Evolutionary conservation across 2,329 filamentous ascomycete genomes (phyloP).

Genomic region (Chrysoporthe austroafricana): DNA sequence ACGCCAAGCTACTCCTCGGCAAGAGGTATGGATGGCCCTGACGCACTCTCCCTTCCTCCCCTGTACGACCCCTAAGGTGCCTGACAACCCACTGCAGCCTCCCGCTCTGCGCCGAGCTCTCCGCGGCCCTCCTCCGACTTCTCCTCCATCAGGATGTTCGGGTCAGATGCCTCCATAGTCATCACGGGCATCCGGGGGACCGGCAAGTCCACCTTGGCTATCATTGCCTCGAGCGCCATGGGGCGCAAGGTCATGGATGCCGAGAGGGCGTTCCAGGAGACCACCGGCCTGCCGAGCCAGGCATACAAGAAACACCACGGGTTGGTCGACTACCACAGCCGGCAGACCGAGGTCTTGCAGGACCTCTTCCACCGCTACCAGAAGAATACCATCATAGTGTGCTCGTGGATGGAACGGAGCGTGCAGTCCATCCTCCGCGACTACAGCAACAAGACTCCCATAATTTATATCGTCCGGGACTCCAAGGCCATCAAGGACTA

Average conservation of each 20-base stretch:
- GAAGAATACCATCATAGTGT: constrained; percentile 70
- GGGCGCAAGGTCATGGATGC: constrained; percentile 70
- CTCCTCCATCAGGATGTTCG: constrained; percentile 47
- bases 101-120: constrained; percentile 29
- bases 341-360: constrained; percentile 65
- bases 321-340: constrained; percentile 62
- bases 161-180: constrained; percentile 69
- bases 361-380: constrained; percentile 62
- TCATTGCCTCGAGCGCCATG: constrained; percentile 75
- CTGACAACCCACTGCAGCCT: constrained; percentile 20
- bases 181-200: constrained; percentile 74
- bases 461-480: constrained; percentile 72
- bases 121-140: constrained; percentile 23
- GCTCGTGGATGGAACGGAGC: constrained; percentile 70
- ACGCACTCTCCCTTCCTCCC: background rate
- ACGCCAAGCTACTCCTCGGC: constrained; percentile 15
- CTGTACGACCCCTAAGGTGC: background rate
- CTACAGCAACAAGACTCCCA: constrained; percentile 67
- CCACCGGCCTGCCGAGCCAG: constrained; percentile 63
- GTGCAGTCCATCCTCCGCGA: constrained; percentile 64
- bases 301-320: constrained; percentile 68
- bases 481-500: constrained; percentile 66
- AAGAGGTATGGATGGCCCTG: constrained; percentile 17
- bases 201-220: constrained; percentile 75
- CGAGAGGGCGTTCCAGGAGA: constrained; percentile 69